These are phyloP conservation scores for Blastobotrys robertii DNA, from an alignment of 805 yeast genomes.

Conservation along the genomic window DNA sequence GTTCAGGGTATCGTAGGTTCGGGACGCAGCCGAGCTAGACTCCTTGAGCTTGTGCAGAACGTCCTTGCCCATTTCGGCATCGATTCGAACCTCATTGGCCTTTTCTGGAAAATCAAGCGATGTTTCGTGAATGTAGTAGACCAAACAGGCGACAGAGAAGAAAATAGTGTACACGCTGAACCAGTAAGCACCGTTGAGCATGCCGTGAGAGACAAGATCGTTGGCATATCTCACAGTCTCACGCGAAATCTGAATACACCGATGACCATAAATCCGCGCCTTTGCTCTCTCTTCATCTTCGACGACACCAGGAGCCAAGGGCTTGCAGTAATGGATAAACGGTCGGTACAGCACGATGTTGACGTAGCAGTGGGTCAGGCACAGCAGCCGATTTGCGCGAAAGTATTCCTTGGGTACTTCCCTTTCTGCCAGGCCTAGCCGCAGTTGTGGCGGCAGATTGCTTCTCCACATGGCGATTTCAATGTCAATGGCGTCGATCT, in stretches of 20 bases:
- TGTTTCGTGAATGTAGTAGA: slow-evolving; percentile 61
- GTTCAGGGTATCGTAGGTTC: slow-evolving; percentile 73
- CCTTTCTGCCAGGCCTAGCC: slow-evolving; percentile 40
- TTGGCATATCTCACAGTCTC: slow-evolving; percentile 73
- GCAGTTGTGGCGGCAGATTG: slow-evolving; percentile 57
- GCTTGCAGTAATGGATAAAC: slow-evolving; percentile 72
- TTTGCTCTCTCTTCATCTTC: slow-evolving; percentile 58
- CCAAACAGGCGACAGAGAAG: slow-evolving; percentile 78
- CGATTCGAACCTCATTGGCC: slow-evolving; percentile 43
- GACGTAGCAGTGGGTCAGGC: slow-evolving; percentile 40
- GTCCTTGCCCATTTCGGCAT: slow-evolving; percentile 73
- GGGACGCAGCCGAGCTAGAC: slow-evolving; percentile 64
- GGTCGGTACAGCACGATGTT: slow-evolving; percentile 79
- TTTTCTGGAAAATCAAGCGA: slow-evolving; percentile 21
- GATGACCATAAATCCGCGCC: slow-evolving; percentile 39
- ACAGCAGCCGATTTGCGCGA: slow-evolving; percentile 62
- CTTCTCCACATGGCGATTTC: slow-evolving; percentile 67
- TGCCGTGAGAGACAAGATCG: slow-evolving; percentile 62
- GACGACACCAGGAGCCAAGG: slow-evolving; percentile 20
- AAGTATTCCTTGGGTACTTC: slow-evolving; percentile 58
- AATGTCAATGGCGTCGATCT: slow-evolving; percentile 53
- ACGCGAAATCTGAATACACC: slow-evolving; percentile 76
- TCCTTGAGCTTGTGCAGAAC: slow-evolving; percentile 63
- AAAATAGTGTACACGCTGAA: slow-evolving; percentile 83
- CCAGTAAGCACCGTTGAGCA: slow-evolving; percentile 83